Evolutionary conservation across 179 eudicot genomes (phyloP).

Genomic region (Carnegiea gigantea): DNA sequence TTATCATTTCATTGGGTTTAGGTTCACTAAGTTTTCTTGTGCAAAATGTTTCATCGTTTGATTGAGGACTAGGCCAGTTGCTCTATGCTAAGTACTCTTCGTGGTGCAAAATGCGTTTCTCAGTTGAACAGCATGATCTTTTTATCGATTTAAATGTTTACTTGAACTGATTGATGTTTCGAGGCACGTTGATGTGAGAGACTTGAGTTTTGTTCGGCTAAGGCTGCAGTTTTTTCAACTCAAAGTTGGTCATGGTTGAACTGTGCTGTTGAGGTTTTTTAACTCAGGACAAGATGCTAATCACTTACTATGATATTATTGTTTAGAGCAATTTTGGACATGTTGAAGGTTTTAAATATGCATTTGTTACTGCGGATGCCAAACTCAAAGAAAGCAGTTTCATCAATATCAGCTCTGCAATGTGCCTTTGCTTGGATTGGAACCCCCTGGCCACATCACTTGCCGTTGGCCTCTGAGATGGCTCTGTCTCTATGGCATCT

Average conservation of each 20-base stretch:
- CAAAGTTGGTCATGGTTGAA: not conserved
- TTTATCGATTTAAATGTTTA: not conserved
- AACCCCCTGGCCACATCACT: conserved; percentile 64
- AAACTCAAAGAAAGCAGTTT: conserved; percentile 44
- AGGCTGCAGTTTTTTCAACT: not conserved
- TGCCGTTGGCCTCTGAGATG: conserved; percentile 77
- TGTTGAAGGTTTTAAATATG: no score
- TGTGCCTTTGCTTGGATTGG: conserved; percentile 97
- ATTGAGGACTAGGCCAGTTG: not conserved
- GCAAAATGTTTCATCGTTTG: not conserved
- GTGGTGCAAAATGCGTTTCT: not conserved
- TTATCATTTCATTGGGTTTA: not conserved
- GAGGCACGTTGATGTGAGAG: not conserved
- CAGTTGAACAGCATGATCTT: not conserved
- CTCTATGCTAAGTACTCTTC: not conserved
- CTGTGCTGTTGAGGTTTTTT: not conserved
- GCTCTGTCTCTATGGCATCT: conserved; percentile 71
- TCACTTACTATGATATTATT: no score
- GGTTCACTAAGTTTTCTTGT: not conserved
- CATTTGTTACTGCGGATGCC: conserved; percentile 40
- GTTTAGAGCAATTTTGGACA: not conserved
- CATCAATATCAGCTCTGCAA: conserved; percentile 69
- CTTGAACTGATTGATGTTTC: not conserved
- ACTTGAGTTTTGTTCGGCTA: not conserved
- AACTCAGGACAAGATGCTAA: no score